Conservation (phyloP, 768 basidiomycete species). For the Trametes gibbosa region DNA sequence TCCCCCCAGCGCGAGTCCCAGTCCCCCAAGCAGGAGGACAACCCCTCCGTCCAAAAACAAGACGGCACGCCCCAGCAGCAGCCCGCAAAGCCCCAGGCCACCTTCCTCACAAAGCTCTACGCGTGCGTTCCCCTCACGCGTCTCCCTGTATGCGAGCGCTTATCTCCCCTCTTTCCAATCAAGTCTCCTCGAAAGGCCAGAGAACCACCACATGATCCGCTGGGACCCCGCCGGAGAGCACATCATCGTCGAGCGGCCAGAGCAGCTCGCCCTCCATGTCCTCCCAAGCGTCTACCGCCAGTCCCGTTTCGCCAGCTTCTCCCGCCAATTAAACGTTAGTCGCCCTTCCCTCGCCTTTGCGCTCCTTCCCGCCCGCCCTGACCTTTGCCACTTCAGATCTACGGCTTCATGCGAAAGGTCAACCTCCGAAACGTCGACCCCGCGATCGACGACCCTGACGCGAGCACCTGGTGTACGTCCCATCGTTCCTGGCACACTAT, state of each 20-base stretch:
- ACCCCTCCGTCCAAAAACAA: constrained; percentile 30
- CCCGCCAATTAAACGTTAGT: constrained; percentile 91
- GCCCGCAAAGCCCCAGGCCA: constrained; percentile 74
- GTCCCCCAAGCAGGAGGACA: constrained; percentile 40
- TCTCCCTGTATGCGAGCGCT: constrained; percentile 16
- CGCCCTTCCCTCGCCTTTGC: constrained; percentile 27
- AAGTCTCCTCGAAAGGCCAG: constrained; percentile 84
- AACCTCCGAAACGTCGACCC: constrained; percentile 94
- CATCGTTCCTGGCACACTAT: constrained; percentile 12
- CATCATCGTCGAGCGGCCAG: constrained; percentile 93
- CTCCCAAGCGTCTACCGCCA: constrained; percentile 93
- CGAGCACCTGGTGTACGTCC: constrained; percentile 94
- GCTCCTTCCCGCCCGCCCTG: constrained; percentile 16
- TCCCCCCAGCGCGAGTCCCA: constrained; percentile 24
- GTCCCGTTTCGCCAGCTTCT: constrained; percentile 96
- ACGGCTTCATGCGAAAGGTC: constrained; percentile 98
- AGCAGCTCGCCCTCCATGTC: constrained; percentile 91
- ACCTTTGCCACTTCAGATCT: constrained; percentile 60
- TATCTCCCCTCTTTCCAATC: constrained; percentile 14
- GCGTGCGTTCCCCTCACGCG: constrained; percentile 55
- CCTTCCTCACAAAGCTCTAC: constrained; percentile 97
- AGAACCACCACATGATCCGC: constrained; percentile 96
- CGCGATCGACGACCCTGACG: constrained; percentile 93
- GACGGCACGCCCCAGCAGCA: constrained; percentile 44
- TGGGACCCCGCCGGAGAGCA: constrained; percentile 94